Evolutionary conservation across 177 flowering plant species (phyloP).

Genomic region (Vitis hybrid): DNA sequence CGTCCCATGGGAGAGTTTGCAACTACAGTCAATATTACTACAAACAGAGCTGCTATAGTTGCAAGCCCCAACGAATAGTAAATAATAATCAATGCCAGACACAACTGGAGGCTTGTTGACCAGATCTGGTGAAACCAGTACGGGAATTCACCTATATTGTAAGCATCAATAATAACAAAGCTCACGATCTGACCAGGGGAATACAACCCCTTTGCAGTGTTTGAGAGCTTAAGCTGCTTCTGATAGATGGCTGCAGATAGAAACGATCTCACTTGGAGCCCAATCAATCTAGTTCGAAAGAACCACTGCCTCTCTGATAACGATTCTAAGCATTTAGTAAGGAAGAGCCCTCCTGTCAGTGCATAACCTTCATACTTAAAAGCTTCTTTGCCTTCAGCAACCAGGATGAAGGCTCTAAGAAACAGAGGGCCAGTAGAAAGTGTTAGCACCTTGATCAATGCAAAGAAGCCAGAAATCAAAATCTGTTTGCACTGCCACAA

Average conservation of each 20-base stretch:
- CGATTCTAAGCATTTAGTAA: too few species aligned
- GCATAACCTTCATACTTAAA: too few species aligned
- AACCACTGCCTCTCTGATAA: constrained; percentile 55
- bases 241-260: constrained; percentile 61
- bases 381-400: not conserved
- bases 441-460: constrained; percentile 35
- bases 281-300: constrained; percentile 48
- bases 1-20: constrained; percentile 54
- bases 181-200: constrained; percentile 60
- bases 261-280: constrained; percentile 52
- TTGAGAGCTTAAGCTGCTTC: constrained; percentile 59
- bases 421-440: constrained; percentile 33
- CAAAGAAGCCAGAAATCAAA: constrained; percentile 40
- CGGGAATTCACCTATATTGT: constrained; percentile 61
- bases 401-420: not conserved
- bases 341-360: too few species aligned
- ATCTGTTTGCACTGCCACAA: constrained; percentile 33
- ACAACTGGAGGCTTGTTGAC: constrained; percentile 51
- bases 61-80: constrained; percentile 48
- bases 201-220: constrained; percentile 37
- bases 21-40: constrained; percentile 35
- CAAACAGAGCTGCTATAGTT: constrained; percentile 44
- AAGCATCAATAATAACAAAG: constrained; percentile 63
- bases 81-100: constrained; percentile 44
- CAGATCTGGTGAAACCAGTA: constrained; percentile 70